Conservation (phyloP, 352 stramenopile genomes). For the Elongisporangium undulatum region DNA sequence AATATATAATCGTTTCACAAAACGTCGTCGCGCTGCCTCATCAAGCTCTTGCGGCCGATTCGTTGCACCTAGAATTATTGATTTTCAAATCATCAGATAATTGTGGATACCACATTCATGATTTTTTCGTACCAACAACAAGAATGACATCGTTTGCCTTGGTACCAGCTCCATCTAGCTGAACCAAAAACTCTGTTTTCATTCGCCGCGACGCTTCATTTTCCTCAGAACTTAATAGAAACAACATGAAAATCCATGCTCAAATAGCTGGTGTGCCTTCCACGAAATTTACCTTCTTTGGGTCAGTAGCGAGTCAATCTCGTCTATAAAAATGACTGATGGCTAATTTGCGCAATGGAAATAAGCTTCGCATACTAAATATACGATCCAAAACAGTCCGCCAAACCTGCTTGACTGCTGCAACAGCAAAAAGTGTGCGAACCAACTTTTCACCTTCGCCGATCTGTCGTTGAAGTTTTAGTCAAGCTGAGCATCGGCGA, state of each 20-base stretch:
- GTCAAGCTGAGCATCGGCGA: background rate
- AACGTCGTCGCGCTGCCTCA: conserved; percentile 94
- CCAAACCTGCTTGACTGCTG: conserved; percentile 83
- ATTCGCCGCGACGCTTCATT: conserved; percentile 97
- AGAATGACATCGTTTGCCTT: conserved; percentile 90
- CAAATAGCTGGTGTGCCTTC: background rate
- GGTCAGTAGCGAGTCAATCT: conserved; percentile 98
- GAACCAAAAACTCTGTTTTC: conserved; percentile 99
- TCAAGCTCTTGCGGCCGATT: conserved; percentile 98
- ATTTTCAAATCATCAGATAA: background rate
- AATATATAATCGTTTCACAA: conserved; percentile 98
- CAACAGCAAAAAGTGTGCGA: conserved; percentile 95
- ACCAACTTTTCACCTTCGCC: conserved; percentile 99
- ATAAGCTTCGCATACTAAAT: background rate
- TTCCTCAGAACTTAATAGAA: conserved; percentile 83
- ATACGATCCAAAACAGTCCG: background rate
- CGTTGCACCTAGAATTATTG: conserved; percentile 78
- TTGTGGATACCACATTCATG: background rate
- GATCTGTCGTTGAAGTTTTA: conserved; percentile 57
- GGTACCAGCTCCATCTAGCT: conserved; percentile 94
- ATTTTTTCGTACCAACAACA: conserved; percentile 55
- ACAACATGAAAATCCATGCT: background rate
- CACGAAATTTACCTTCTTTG: conserved; percentile 75
- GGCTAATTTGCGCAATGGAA: conserved; percentile 48
- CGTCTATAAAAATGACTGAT: conserved; percentile 99